Conservation (phyloP, 2,329 filamentous ascomycete species). For the Arthrocladium fulminans region DNA sequence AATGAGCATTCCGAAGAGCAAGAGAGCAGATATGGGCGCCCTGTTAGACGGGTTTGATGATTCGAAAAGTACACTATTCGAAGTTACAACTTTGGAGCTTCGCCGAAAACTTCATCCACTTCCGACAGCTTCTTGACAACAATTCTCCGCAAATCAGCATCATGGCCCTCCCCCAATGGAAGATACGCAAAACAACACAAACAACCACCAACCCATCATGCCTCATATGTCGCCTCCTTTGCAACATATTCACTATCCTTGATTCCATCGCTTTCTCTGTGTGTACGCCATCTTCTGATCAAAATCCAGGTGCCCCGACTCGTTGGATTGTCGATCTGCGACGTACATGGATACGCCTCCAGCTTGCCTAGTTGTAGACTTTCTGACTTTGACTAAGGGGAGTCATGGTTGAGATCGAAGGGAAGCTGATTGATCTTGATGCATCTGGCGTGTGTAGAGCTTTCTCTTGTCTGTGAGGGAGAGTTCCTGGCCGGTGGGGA, state of each 20-base stretch:
- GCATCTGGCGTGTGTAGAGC: slow-evolving; percentile 41
- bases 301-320: slow-evolving; percentile 40
- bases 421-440: slow-evolving; percentile 40
- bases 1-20: no score
- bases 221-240: slow-evolving; percentile 30
- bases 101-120: no score
- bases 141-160: no score
- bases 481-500: slow-evolving; percentile 32
- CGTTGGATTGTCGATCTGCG: slow-evolving; percentile 37
- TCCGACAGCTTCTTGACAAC: no score
- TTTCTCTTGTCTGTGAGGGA: slow-evolving; percentile 30
- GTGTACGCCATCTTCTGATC: slow-evolving; percentile 39
- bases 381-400: slow-evolving; percentile 34
- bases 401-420: slow-evolving; percentile 26
- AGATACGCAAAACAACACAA: slow-evolving; percentile 36
- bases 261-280: slow-evolving; percentile 37
- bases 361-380: slow-evolving; percentile 43
- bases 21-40: no score
- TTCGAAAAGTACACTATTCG: no score
- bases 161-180: slow-evolving; percentile 43
- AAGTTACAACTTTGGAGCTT: no score
- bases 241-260: slow-evolving; percentile 30
- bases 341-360: slow-evolving; percentile 40
- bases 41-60: no score
- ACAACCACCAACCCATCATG: slow-evolving; percentile 35